A percentile compares a stretch with the other conserved stretches of the same genome.
Conservation (phyloP, 768 basidiomycete species). For the Rhizopogon vulgaris region DNA sequence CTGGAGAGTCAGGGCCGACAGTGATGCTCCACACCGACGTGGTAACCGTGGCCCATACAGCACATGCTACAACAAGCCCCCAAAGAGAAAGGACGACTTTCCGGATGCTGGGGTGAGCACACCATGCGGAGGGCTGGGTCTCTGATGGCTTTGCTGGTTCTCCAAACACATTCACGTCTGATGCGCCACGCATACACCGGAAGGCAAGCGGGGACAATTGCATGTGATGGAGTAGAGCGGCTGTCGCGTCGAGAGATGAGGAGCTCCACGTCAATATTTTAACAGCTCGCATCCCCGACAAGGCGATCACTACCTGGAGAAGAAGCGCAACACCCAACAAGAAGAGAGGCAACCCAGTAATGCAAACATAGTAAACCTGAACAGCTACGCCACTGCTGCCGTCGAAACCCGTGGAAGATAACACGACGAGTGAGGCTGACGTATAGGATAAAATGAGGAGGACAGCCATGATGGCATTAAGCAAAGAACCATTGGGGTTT, state of each 20-base stretch:
- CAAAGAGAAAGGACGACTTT: slow-evolving; percentile 18
- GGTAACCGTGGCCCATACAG: slow-evolving; percentile 16
- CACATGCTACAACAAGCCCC: slow-evolving; percentile 15
- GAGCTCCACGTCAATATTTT: slow-evolving; percentile 28
- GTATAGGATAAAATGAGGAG: slow-evolving; percentile 24
- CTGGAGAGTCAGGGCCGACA: background rate
- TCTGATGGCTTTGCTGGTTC: slow-evolving; percentile 9
- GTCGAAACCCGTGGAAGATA: too few species aligned
- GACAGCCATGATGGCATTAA: slow-evolving; percentile 18
- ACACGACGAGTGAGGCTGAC: slow-evolving; percentile 18
- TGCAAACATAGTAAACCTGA: too few species aligned
- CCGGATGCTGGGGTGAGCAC: slow-evolving; percentile 17
- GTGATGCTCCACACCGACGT: background rate
- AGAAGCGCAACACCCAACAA: slow-evolving; percentile 20
- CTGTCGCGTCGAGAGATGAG: slow-evolving; percentile 23
- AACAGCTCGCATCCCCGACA: slow-evolving; percentile 14
- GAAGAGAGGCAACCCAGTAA: slow-evolving; percentile 21
- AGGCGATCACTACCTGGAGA: slow-evolving; percentile 18
- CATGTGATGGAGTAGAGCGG: slow-evolving; percentile 23
- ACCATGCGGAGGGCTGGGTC: slow-evolving; percentile 23
- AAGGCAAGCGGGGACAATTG: slow-evolving; percentile 13
- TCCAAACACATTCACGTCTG: background rate
- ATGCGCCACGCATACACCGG: slow-evolving; percentile 22
- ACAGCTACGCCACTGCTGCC: too few species aligned
- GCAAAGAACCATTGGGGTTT: slow-evolving; percentile 18